Conservation (phyloP, 192 early-diverging fungal species). For the Cladochytrium replicatum region DNA sequence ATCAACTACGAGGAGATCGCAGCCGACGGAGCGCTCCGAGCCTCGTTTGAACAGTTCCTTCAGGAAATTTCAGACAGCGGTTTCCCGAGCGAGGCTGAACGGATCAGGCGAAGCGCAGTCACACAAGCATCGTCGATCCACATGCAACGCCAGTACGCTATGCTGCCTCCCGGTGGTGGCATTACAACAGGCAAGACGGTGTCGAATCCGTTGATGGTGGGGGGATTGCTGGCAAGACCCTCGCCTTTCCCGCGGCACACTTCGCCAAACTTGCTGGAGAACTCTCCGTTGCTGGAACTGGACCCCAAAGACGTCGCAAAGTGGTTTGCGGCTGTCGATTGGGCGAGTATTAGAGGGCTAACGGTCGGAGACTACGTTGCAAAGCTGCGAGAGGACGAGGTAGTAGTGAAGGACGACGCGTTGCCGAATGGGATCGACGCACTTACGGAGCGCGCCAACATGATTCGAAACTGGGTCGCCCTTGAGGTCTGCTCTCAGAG, state of each 20-base stretch:
- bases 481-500: slow-evolving; percentile 40
- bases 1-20: slow-evolving; percentile 54
- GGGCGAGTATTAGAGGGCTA: slow-evolving; percentile 10
- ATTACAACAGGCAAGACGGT: too few species aligned
- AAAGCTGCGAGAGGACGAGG: slow-evolving; percentile 2
- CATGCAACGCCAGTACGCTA: background rate
- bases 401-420: background rate
- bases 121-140: slow-evolving; percentile 6
- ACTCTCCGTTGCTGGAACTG: slow-evolving; percentile 27
- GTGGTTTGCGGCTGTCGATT: slow-evolving; percentile 27
- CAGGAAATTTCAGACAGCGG: slow-evolving; percentile 27
- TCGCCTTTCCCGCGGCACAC: too few species aligned
- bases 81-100: slow-evolving; percentile 33
- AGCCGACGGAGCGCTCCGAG: slow-evolving; percentile 22
- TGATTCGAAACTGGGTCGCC: slow-evolving; percentile 51
- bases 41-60: slow-evolving; percentile 39
- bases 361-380: slow-evolving; percentile 16
- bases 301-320: slow-evolving; percentile 38
- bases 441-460: slow-evolving; percentile 43
- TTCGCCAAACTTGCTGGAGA: too few species aligned
- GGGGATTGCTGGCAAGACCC: too few species aligned
- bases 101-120: slow-evolving; percentile 16
- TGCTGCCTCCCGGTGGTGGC: background rate
- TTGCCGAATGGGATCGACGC: slow-evolving; percentile 46
- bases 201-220: too few species aligned